These are phyloP conservation scores for Penicillium oxalicum DNA, from an alignment of 2,329 filamentous ascomycete genomes.

Conservation along the genomic window DNA sequence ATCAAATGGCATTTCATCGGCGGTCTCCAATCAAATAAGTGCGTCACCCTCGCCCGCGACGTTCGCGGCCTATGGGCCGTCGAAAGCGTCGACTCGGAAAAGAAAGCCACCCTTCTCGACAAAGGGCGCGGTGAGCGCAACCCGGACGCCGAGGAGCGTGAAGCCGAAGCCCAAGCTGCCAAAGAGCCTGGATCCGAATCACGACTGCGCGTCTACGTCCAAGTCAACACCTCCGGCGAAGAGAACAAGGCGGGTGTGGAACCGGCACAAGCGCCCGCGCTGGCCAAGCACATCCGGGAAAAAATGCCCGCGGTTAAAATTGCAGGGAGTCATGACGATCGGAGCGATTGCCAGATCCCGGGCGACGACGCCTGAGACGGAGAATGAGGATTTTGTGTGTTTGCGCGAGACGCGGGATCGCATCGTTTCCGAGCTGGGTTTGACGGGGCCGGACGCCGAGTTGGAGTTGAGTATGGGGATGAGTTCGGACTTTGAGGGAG, in stretches of 20 bases:
- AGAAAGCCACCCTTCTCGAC: conserved; percentile 80
- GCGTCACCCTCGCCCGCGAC: conserved; percentile 71
- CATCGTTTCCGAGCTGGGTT: conserved; percentile 57
- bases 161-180: conserved; percentile 2
- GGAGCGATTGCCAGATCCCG: conserved; percentile 83
- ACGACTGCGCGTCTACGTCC: conserved; percentile 70
- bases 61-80: conserved; percentile 89
- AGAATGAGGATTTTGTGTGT: conserved; percentile 82
- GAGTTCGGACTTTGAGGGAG: conserved; percentile 92
- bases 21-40: conserved; percentile 88
- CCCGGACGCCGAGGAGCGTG: conserved; percentile 32
- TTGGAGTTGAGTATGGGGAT: conserved; percentile 97
- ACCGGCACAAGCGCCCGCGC: conserved; percentile 55
- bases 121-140: conserved; percentile 60
- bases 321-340: conserved; percentile 93
- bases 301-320: conserved; percentile 64
- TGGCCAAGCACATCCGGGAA: conserved; percentile 65
- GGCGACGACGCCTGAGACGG: conserved; percentile 64
- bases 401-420: conserved; percentile 65
- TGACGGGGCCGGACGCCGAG: conserved; percentile 43
- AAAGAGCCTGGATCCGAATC: conserved; percentile 12
- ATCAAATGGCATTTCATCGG: conserved; percentile 98
- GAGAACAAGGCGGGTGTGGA: conserved; percentile 74
- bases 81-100: conserved; percentile 78
- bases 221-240: conserved; percentile 93